Evolutionary conservation across 257 asterid species (phyloP).

Genomic region (Solanum tacnaense): DNA sequence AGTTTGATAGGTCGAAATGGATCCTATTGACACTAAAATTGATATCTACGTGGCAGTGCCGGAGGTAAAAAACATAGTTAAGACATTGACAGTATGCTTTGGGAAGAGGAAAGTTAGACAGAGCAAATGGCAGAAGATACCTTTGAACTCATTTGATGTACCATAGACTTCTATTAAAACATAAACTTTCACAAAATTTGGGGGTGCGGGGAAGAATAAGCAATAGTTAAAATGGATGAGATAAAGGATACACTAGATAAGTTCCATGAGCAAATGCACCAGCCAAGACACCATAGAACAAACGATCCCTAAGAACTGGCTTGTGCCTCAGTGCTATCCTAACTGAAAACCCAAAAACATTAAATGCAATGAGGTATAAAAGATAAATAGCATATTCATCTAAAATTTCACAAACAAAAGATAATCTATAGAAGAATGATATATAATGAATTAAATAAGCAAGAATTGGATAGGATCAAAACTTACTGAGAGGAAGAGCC

Average conservation of each 20-base stretch:
- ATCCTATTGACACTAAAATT: not conserved
- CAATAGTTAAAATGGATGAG: not conserved
- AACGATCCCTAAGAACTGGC: conserved; percentile 79
- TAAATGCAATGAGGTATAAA: not conserved
- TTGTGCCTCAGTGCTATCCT: conserved; percentile 39
- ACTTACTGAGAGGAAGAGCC: conserved; percentile 74
- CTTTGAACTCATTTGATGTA: not conserved
- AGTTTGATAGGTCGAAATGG: not conserved
- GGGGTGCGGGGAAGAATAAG: not conserved
- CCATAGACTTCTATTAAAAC: not conserved
- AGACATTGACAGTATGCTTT: not conserved
- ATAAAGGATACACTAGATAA: conserved; percentile 60
- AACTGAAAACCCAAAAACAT: conserved; percentile 19
- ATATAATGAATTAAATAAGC: not conserved
- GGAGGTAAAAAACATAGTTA: not conserved
- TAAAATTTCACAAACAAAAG: not conserved
- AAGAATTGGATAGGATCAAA: not conserved
- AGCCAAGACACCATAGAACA: conserved; percentile 59
- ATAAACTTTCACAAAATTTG: not conserved
- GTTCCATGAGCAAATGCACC: conserved; percentile 77
- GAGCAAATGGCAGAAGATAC: not conserved
- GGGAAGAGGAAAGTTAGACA: not conserved
- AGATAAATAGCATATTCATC: not conserved
- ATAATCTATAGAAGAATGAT: not conserved
- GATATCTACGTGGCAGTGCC: not conserved